Conservation (phyloP, 2,329 filamentous ascomycete species). For the Colletotrichum sp. region DNA sequence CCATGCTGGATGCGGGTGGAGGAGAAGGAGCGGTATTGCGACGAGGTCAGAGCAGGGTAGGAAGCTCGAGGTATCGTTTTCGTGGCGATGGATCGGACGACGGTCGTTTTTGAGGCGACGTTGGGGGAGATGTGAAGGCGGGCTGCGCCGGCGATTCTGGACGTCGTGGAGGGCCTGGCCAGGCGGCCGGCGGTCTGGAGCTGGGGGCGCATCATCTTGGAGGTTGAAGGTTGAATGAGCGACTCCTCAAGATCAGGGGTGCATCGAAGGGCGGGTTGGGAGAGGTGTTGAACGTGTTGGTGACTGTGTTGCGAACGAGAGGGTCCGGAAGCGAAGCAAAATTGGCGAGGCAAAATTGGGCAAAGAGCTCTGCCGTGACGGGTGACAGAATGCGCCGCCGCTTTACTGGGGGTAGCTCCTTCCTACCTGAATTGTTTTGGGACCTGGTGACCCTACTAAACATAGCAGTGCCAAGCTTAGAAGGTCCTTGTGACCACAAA, state of each 20-base stretch:
- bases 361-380: background rate
- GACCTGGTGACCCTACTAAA: background rate
- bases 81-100: background rate
- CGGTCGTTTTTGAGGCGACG: slow-evolving; percentile 4
- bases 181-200: slow-evolving; percentile 15
- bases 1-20: slow-evolving; percentile 19
- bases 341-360: slow-evolving; percentile 8
- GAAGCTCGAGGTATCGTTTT: background rate
- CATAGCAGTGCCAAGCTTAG: background rate
- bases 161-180: slow-evolving; percentile 3
- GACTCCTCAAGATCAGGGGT: background rate
- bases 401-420: background rate
- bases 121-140: slow-evolving; percentile 1
- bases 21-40: slow-evolving; percentile 17
- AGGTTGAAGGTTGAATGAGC: background rate
- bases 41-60: slow-evolving; percentile 1
- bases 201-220: slow-evolving; percentile 18
- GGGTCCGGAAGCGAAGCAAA: background rate
- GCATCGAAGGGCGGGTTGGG: background rate
- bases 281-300: background rate
- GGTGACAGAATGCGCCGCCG: slow-evolving; percentile 10
- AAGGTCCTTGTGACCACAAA: background rate
- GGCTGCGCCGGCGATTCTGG: slow-evolving; percentile 1
- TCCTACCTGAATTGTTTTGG: background rate
- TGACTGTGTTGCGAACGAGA: background rate